Conservation (phyloP, 768 basidiomycete genomes). For the Suillus fuscotomentosus region DNA sequence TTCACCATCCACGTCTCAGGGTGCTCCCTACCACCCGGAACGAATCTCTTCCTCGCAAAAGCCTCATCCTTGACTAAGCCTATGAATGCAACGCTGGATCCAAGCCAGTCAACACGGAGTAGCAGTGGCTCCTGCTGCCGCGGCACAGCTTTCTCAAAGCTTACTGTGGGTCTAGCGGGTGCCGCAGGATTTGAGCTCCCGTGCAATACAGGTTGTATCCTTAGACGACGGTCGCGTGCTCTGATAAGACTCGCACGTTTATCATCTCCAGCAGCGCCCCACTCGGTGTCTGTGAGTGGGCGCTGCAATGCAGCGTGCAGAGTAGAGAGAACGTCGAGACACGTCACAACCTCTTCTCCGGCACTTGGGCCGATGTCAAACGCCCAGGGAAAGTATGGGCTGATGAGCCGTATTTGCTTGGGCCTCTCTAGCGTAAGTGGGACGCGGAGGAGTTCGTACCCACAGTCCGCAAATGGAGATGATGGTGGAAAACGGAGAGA, state of each 20-base stretch:
- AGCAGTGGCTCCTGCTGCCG: background rate
- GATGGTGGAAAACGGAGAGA: background rate
- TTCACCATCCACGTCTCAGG: background rate
- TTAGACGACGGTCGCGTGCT: conserved; percentile 1
- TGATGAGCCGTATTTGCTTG: conserved; percentile 4
- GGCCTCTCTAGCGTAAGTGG: conserved; percentile 2
- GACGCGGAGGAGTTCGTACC: background rate
- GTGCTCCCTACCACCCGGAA: background rate
- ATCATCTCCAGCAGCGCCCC: background rate
- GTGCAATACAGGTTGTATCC: background rate
- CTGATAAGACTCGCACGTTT: conserved; percentile 4
- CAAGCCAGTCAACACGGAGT: conserved; percentile 13
- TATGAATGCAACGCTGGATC: conserved; percentile 1
- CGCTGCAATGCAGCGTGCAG: conserved; percentile 4
- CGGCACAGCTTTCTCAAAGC: too few species aligned
- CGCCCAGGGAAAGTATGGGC: conserved; percentile 8
- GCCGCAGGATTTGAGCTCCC: background rate
- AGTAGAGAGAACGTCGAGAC: conserved; percentile 1
- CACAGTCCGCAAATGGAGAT: background rate
- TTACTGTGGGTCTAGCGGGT: background rate
- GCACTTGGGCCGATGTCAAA: conserved; percentile 1
- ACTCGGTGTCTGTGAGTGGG: conserved; percentile 3
- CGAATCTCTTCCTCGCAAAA: conserved; percentile 1
- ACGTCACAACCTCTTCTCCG: background rate
- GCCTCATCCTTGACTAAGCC: conserved; percentile 2